Base-by-base conservation (phyloP, 1,284 basidiomycete species). In the Pyrrhoderma noxium region DNA sequence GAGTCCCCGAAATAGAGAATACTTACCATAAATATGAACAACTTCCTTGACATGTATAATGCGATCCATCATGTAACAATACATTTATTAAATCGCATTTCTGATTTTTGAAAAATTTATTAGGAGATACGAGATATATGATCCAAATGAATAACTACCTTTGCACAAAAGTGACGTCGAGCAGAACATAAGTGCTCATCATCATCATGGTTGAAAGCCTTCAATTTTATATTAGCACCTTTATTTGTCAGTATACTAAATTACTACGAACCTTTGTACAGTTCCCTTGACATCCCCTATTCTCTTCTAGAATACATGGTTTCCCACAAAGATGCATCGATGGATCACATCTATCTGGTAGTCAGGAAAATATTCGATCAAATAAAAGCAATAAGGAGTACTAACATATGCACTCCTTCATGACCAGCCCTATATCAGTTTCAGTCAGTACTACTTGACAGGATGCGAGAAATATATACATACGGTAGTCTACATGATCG, bases 141-240 rank as follows among this genome's bases (percentile, higher is more conserved):
- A n/a, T n/a, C n/a, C n/a, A 22, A 37, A 4, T 18, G 11, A 7
- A 13, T 18, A n/a, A n/a, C n/a, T 53, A 76, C 79, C 66, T 73
- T 63, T 23, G 77, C 77, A 52, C 81, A 82, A n/a, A 69, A 70
- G 56, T 83, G 80, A 1, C 69, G 59, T 1, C 65, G 62, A 5
- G 79, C 74, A 0, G 76, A 70, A 58, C 80, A 82, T 44, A 73
- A 50, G 55, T 82, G 80, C 2, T 70, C 73, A 0, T 66, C 68
- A 1, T 73, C 76, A 9, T 51, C 38, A 49, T 79, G 75, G 36
- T 64, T 65, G n/a, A 67, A 64, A 11, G 70, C 60, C 76, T 77
- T 57, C 4, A 11, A n/a, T 21, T n/a, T 43, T 11, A n/a, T 11
- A 16, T 14, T 34, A 19, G 54, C 25, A 16, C 14, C 4, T 1